phyloP scores from a whole-genome alignment of 2,329 filamentous ascomycete species.

The Scytalidium lignicola region DNA sequence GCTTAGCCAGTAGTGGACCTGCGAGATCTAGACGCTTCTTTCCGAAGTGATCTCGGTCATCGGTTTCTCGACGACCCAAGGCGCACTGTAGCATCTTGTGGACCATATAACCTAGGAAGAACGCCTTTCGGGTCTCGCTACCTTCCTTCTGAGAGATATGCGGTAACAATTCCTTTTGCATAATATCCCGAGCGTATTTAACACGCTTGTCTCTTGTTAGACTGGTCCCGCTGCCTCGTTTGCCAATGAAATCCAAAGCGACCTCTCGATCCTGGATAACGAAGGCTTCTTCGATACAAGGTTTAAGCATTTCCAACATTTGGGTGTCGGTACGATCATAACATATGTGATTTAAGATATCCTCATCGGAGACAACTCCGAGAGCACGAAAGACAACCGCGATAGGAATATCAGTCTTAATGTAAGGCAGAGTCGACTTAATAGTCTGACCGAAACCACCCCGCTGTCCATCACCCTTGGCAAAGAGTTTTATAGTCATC shows the following conservation, averaged over 20 bases:
- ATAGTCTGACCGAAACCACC: slow-evolving; percentile 83
- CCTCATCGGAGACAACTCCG: slow-evolving; percentile 93
- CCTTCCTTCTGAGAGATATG: slow-evolving; percentile 95
- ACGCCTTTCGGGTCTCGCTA: slow-evolving; percentile 92
- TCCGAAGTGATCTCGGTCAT: slow-evolving; percentile 97
- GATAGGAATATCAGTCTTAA: slow-evolving; percentile 89
- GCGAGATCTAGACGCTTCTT: slow-evolving; percentile 97
- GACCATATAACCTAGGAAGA: slow-evolving; percentile 98
- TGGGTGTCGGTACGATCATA: slow-evolving; percentile 93
- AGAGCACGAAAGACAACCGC: slow-evolving; percentile 93
- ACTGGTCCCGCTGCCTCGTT: slow-evolving; percentile 73
- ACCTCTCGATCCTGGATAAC: slow-evolving; percentile 94
- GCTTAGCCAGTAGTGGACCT: slow-evolving; percentile 87
- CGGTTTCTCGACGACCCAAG: slow-evolving; percentile 85
- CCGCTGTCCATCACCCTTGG: slow-evolving; percentile 75
- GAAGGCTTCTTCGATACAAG: slow-evolving; percentile 95
- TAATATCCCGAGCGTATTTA: slow-evolving; percentile 84
- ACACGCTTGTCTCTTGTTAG: slow-evolving; percentile 83
- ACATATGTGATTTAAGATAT: slow-evolving; percentile 96
- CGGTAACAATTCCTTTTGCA: slow-evolving; percentile 94
- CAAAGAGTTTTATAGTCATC: slow-evolving; percentile 82
- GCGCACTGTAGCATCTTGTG: slow-evolving; percentile 92
- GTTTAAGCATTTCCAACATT: slow-evolving; percentile 96
- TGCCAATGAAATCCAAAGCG: slow-evolving; percentile 91
- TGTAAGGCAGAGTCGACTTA: slow-evolving; percentile 85